These are phyloP conservation scores for Tetrahymena borealis DNA, from an alignment of 73 alveolate species.

Conservation along the genomic window DNA sequence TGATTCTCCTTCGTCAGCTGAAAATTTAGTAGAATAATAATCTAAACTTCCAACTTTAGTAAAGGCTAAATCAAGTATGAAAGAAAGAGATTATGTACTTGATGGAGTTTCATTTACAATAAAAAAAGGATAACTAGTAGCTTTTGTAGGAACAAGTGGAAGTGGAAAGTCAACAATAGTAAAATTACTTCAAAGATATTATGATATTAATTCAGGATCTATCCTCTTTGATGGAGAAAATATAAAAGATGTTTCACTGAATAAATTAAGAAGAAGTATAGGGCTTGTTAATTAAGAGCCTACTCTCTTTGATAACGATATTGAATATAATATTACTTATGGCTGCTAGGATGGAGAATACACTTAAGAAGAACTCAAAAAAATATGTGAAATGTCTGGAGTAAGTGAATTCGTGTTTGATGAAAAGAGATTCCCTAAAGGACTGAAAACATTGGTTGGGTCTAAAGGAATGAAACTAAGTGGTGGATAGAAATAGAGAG, in stretches of 20 bases:
- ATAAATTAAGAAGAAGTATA: neutral
- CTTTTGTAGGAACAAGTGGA: constrained; percentile 82
- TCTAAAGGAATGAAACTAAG: neutral
- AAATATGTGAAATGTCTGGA: neutral
- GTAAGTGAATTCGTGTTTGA: neutral
- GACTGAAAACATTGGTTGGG: neutral
- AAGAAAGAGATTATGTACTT: constrained; percentile 45
- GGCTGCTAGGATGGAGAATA: neutral
- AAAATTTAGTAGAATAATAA: neutral
- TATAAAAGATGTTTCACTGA: constrained; percentile 7
- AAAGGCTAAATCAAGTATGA: neutral
- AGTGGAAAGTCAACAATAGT: constrained; percentile 85
- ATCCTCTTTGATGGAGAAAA: constrained; percentile 64
- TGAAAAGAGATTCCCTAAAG: neutral
- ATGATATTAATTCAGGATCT: constrained; percentile 70
- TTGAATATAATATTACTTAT: neutral
- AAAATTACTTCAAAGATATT: constrained; percentile 65
- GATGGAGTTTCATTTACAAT: constrained; percentile 44
- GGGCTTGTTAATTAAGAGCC: neutral
- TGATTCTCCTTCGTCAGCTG: neutral
- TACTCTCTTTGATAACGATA: neutral
- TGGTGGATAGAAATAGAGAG: neutral
- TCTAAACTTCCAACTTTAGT: neutral
- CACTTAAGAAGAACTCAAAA: neutral
- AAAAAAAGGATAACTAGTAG: constrained; percentile 62